These are phyloP conservation scores for Dalbergia cultrata DNA, from an alignment of 306 rosid species.

Conservation along the genomic window DNA sequence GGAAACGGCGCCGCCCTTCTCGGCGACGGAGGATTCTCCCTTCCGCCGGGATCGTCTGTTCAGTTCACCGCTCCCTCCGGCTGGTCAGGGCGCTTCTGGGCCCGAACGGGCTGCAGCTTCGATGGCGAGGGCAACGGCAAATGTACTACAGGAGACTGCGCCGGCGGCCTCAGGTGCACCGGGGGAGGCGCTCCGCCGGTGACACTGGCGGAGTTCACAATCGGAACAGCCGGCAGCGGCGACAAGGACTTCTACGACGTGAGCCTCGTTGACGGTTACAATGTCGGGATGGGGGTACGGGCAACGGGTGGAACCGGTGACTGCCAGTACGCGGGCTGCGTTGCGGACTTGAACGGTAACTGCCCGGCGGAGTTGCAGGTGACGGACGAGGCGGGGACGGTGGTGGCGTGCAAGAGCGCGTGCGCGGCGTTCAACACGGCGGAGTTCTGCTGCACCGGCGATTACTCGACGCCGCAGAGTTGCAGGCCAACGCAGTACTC, in stretches of 20 bases:
- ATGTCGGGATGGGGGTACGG: constrained; percentile 70
- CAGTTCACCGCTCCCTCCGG: constrained; percentile 65
- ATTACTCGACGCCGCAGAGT: constrained; percentile 69
- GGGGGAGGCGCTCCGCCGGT: constrained; percentile 71
- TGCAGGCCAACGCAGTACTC: constrained; percentile 80
- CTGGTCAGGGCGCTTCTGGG: constrained; percentile 91
- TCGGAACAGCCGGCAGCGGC: constrained; percentile 9
- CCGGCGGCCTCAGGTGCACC: constrained; percentile 61
- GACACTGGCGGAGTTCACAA: constrained; percentile 74
- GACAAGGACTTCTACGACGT: constrained; percentile 81
- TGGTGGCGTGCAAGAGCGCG: constrained; percentile 84
- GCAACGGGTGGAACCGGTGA: constrained; percentile 74
- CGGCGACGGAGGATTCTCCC: constrained; percentile 73
- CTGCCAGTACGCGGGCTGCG: constrained; percentile 86
- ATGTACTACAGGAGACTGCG: constrained; percentile 72
- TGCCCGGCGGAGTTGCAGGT: constrained; percentile 74
- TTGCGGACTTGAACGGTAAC: constrained; percentile 60
- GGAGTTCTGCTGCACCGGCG: constrained; percentile 81
- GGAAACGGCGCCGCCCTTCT: constrained; percentile 65
- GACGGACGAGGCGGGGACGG: constrained; percentile 38
- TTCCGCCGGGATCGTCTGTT: constrained; percentile 50
- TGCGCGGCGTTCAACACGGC: constrained; percentile 74
- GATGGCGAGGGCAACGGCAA: constrained; percentile 65
- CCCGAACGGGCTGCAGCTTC: constrained; percentile 71
- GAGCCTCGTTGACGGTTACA: constrained; percentile 89